phyloP scores from a whole-genome alignment of 2,329 filamentous ascomycete species.

The Metarhizium brunneum region DNA sequence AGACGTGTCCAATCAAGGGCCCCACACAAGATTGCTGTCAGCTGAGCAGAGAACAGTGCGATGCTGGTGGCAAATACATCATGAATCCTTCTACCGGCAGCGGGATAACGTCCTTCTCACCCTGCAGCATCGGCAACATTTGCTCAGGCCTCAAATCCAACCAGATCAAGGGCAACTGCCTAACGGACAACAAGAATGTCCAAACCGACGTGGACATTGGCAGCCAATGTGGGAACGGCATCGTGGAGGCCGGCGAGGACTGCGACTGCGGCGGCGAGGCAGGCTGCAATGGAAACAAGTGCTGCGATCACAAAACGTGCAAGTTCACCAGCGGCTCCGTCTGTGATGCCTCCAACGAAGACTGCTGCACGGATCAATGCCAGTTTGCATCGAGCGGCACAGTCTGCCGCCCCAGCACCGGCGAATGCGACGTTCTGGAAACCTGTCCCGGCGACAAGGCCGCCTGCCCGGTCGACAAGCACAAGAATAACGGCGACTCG shows the following conservation, averaged over 20 bases:
- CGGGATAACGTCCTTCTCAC: slow-evolving; percentile 71
- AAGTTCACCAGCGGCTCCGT: slow-evolving; percentile 67
- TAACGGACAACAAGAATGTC: slow-evolving; percentile 79
- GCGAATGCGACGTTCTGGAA: slow-evolving; percentile 78
- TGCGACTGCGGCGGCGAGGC: slow-evolving; percentile 83
- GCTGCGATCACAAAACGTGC: slow-evolving; percentile 82
- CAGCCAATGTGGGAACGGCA: slow-evolving; percentile 89
- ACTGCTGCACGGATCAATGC: slow-evolving; percentile 64
- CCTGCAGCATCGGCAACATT: slow-evolving; percentile 87
- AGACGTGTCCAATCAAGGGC: slow-evolving; percentile 57
- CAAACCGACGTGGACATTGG: slow-evolving; percentile 73
- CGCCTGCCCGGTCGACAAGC: slow-evolving; percentile 65
- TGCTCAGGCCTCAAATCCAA: slow-evolving; percentile 76
- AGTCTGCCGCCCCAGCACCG: slow-evolving; percentile 72
- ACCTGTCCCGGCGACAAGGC: slow-evolving; percentile 65
- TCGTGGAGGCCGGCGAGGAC: slow-evolving; percentile 88
- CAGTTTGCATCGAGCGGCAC: slow-evolving; percentile 57
- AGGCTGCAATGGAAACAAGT: slow-evolving; percentile 65
- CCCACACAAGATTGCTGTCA: slow-evolving; percentile 65
- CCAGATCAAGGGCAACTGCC: slow-evolving; percentile 60
- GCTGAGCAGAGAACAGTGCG: slow-evolving; percentile 54
- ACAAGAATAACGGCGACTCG: slow-evolving; percentile 56
- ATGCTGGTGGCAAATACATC: slow-evolving; percentile 72
- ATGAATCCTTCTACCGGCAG: slow-evolving; percentile 87
- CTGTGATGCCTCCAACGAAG: slow-evolving; percentile 75